These are phyloP conservation scores for Hypocreales sp. DNA, from an alignment of 2,329 filamentous ascomycete species.

Conservation along the genomic window DNA sequence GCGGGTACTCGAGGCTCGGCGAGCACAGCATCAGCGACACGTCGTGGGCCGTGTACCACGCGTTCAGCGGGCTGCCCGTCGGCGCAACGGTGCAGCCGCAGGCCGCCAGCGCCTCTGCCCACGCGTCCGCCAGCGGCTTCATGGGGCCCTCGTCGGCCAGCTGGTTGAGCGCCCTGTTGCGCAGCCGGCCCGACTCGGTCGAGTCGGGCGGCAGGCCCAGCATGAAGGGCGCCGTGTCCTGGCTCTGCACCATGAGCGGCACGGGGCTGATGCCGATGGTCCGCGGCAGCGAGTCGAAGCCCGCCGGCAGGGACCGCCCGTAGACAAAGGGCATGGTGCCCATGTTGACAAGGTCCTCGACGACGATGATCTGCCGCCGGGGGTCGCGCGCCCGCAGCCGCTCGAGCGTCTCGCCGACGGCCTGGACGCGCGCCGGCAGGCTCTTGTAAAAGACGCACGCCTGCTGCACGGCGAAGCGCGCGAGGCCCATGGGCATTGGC, in stretches of 20 bases:
- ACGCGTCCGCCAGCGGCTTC: constrained; percentile 3
- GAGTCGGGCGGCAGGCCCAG: constrained; percentile 14
- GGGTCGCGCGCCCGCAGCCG: constrained; percentile 10
- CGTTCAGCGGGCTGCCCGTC: constrained; percentile 1
- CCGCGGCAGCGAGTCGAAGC: constrained; percentile 7
- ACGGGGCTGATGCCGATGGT: constrained; percentile 17
- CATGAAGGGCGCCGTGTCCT: constrained; percentile 15
- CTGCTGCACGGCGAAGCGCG: constrained; percentile 3
- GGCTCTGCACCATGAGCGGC: constrained; percentile 13
- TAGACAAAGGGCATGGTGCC: constrained; percentile 13
- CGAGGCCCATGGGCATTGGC: constrained; percentile 4
- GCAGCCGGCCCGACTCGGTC: constrained; percentile 11
- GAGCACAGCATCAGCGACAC: constrained; percentile 3
- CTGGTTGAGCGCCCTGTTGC: constrained; percentile 8
- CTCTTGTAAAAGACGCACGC: constrained; percentile 4
- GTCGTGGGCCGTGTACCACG: constrained; percentile 3
- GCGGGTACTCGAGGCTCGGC: constrained; percentile 3
- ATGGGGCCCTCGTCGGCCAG: constrained; percentile 5
- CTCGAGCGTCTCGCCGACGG: constrained; percentile 5
- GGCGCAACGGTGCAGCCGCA: constrained; percentile 3
- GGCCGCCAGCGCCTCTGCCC: constrained; percentile 1
- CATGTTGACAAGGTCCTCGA: constrained; percentile 15
- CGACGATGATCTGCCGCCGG: constrained; percentile 14
- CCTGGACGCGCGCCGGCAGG: background rate
- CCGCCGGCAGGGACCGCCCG: constrained; percentile 10